Evolutionary conservation across 2,329 filamentous ascomycete species (phyloP), one percentile per base, ranked within the genome.

Genomic region (Fonsecaea erecta): DNA sequence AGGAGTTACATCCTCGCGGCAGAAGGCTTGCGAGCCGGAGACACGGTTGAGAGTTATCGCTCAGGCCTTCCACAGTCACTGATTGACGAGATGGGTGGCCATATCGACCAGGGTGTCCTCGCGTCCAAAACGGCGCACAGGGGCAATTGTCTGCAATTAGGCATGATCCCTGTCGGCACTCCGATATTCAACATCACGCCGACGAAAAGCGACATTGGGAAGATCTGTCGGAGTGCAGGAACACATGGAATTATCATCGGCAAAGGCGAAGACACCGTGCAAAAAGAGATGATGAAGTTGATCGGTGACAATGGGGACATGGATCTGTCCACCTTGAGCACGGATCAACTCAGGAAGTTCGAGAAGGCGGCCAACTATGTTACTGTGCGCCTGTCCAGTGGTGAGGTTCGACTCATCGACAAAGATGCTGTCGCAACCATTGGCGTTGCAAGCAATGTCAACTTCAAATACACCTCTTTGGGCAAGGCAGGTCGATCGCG

Each of bases 151-250:
- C 80, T 99, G 71, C 95, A 95, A 14, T 83, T 99, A 76, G 91
- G 96, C 79, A 95, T 99, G 89, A 91, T 99, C 66, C 96, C 95
- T 1, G 85, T 97, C 43, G 94, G 95, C n/a, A 97, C 93, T 2
- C 87, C 92, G 48, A 88, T 99, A 58, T 97, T 90, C 83, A 95
- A 94, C 71, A 89, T 99, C 35, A 94, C 94, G 12, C 84, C 88
- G 3, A 85, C 86, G 34, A 89, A 88, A 65, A 86, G 89, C 26
- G 63, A 64, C 21, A 86, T 88, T 12, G 95, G 91, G 14, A 92
- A 97, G 21, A 95, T 99, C 77, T 99, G 95, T 77, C 89, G 95
- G 68, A 96, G 93, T 76, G 95, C 96, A 1, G 95, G 95, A 52
- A 98, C 95, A 9, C 93, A 93, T 74, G 95, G 92, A 24, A 89